Base-by-base conservation (phyloP, 2,329 filamentous ascomycete species). In the Verticillium dahliae region DNA sequence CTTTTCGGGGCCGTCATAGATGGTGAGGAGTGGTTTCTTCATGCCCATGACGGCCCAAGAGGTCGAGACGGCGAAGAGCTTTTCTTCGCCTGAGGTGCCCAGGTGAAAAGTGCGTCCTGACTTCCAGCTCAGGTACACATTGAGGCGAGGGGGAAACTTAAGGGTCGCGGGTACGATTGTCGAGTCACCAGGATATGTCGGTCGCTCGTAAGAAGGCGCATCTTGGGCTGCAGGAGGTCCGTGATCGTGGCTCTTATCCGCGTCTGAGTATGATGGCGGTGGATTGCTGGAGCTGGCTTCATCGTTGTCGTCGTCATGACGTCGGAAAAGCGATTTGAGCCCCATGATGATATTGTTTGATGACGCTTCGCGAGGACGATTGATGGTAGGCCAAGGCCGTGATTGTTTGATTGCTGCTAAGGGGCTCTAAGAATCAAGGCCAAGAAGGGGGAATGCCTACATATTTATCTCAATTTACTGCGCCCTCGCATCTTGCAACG, bases 71-170 rank as follows among this genome's bases (percentile, higher is more conserved):
- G 59, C 45, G 18, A 61, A 63, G 14, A 52, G 6, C 3, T 57
- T 58, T 2, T 63, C 55, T 1, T 64, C 59, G 1, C 52, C 56
- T 13, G 59, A 56, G 4, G 61, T 57, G 2, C 61, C 63, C 14
- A 64, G 59, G 31, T 58, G 57, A 13, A 61, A 64, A 1, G 58
- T 31, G 2, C 60, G 22, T 35, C 59, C 63, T 52, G 52, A 61
- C 11, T 61, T 64, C 63, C 63, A 64, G 14, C 38, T 37, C 6
- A 27, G 37, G 45, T 64, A 64, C 52, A 60, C 57, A 6, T 60
- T 64, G 9, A 63, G 55, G 15, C 37, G 59, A 1, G 63, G 63
- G 1, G 63, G 63, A 6, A 63, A 63, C 15, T 57, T 61, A 1
- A 57, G 6, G 2, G 57, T 63, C 3, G 61, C 59, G 5, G 59